These are phyloP conservation scores for Aspergillus versicolor DNA, from an alignment of 2,329 filamentous ascomycete species.

Conservation along the genomic window DNA sequence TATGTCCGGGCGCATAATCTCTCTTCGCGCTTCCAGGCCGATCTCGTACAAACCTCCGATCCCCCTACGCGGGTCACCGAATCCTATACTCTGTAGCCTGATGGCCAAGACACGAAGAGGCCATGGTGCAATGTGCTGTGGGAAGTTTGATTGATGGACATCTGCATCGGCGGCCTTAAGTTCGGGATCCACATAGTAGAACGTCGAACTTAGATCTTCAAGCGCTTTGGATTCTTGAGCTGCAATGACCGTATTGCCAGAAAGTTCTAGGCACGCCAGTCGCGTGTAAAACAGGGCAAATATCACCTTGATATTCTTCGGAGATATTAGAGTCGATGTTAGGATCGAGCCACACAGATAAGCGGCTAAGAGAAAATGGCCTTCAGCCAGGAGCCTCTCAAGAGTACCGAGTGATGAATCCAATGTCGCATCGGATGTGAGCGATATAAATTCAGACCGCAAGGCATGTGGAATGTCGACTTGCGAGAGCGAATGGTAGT, in stretches of 20 bases:
- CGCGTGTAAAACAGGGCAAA: conserved; percentile 78
- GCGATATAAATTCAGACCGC: conserved; percentile 65
- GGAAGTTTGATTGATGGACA: conserved; percentile 61
- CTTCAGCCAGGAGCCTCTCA: conserved; percentile 64
- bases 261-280: conserved; percentile 76
- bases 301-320: conserved; percentile 62
- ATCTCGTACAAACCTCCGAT: conserved; percentile 92
- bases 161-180: conserved; percentile 46
- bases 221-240: conserved; percentile 63
- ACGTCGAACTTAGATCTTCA: conserved; percentile 61
- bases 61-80: conserved; percentile 77
- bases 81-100: conserved; percentile 79
- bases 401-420: conserved; percentile 47
- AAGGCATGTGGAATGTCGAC: conserved; percentile 64
- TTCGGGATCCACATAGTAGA: conserved; percentile 44
- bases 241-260: conserved; percentile 69
- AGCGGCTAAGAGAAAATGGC: conserved; percentile 80
- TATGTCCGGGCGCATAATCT: conserved; percentile 52
- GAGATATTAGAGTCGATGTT: conserved; percentile 41
- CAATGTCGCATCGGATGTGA: conserved; percentile 59
- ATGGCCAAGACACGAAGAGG: conserved; percentile 78
- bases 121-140: conserved; percentile 80
- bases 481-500: conserved; percentile 77
- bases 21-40: conserved; percentile 70
- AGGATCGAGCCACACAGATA: conserved; percentile 44